These are phyloP conservation scores for Neonectria punicea DNA, from an alignment of 2,329 filamentous ascomycete species.

Conservation along the genomic window DNA sequence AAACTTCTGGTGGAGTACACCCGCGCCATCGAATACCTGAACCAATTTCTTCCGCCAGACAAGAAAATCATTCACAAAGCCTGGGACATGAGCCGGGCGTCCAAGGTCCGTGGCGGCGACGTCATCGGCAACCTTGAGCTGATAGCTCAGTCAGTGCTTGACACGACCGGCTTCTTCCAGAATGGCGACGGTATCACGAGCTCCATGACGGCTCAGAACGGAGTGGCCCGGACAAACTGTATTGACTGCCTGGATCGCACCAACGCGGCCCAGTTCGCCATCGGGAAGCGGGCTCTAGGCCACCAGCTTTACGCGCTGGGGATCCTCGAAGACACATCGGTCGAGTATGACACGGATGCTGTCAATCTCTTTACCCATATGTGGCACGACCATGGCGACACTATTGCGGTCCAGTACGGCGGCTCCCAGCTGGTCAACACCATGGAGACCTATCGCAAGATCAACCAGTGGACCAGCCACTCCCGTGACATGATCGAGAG, in stretches of 20 bases:
- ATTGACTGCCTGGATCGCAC: slow-evolving; percentile 98
- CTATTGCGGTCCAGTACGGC: slow-evolving; percentile 96
- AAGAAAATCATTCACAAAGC: slow-evolving; percentile 94
- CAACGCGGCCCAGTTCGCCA: slow-evolving; percentile 97
- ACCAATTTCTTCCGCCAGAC: slow-evolving; percentile 86
- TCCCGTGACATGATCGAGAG: slow-evolving; percentile 99
- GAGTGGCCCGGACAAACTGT: slow-evolving; percentile 93
- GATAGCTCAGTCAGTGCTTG: slow-evolving; percentile 88
- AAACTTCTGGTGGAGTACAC: slow-evolving; percentile 91
- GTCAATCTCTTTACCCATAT: slow-evolving; percentile 97
- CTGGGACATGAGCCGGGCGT: slow-evolving; percentile 97
- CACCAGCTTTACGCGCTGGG: slow-evolving; percentile 93
- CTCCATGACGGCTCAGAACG: slow-evolving; percentile 80
- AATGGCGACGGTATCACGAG: slow-evolving; percentile 81
- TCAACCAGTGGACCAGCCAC: slow-evolving; percentile 98
- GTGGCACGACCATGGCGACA: slow-evolving; percentile 98
- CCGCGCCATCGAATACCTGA: slow-evolving; percentile 88
- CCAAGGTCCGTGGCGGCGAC: slow-evolving; percentile 91
- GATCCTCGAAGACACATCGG: slow-evolving; percentile 79
- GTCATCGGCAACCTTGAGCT: slow-evolving; percentile 91
- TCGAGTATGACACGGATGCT: slow-evolving; percentile 95
- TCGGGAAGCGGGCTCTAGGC: slow-evolving; percentile 92
- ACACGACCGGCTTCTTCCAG: slow-evolving; percentile 91
- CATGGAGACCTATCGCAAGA: slow-evolving; percentile 98
- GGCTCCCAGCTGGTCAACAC: slow-evolving; percentile 98